These are phyloP conservation scores for Vanderwaltozyma tropicalis DNA, from an alignment of 805 yeast genomes.

Conservation along the genomic window DNA sequence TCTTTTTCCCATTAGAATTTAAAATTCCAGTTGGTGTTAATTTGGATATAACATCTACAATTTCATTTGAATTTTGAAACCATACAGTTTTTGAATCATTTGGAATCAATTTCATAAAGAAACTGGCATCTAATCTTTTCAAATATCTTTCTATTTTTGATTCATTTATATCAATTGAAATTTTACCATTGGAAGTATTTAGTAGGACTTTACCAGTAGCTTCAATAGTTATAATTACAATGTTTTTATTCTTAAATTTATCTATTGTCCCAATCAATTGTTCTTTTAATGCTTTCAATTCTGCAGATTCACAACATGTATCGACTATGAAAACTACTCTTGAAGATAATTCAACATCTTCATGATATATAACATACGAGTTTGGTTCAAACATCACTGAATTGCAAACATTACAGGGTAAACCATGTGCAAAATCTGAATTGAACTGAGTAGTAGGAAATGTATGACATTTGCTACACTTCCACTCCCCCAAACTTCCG, in stretches of 20 bases:
- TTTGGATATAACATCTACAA: too few relatives aligned
- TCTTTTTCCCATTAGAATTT: not conserved
- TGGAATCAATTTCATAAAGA: conserved; percentile 4
- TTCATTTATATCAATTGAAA: conserved; percentile 3
- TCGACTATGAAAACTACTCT: not conserved
- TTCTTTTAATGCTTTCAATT: conserved; percentile 5
- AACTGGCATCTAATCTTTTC: conserved; percentile 2
- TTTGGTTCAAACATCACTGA: too few relatives aligned
- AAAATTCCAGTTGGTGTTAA: not conserved
- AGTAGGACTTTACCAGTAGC: not conserved
- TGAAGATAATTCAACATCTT: too few relatives aligned
- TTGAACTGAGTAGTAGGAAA: too few relatives aligned
- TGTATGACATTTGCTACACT: too few relatives aligned
- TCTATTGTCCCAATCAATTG: not conserved
- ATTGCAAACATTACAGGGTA: too few relatives aligned
- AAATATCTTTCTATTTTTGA: conserved; percentile 1
- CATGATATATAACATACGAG: too few relatives aligned
- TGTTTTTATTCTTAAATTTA: not conserved
- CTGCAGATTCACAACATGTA: conserved; percentile 1
- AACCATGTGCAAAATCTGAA: too few relatives aligned
- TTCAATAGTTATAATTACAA: not conserved
- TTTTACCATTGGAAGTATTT: not conserved
- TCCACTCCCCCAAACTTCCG: too few relatives aligned
- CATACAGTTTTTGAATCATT: not conserved
- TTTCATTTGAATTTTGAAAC: not conserved